These are phyloP conservation scores for Achlya hypogyna DNA, from an alignment of 352 stramenopile species.

Conservation along the genomic window DNA sequence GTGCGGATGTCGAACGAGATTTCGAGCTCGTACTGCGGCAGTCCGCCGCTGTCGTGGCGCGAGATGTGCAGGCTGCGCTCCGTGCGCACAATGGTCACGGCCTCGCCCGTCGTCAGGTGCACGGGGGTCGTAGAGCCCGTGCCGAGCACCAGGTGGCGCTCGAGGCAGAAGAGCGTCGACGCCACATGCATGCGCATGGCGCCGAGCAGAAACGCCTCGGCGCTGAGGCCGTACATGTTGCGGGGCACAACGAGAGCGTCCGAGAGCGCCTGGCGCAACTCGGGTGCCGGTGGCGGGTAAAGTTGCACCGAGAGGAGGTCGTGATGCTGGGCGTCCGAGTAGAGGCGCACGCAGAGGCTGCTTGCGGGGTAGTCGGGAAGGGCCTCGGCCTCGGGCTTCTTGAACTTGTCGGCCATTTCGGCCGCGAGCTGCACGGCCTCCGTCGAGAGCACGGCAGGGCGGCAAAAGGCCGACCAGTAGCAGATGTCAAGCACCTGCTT, in stretches of 20 bases:
- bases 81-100: conserved; percentile 50
- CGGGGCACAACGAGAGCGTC: conserved; percentile 55
- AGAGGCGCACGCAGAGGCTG: conserved; percentile 58
- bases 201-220: conserved; percentile 62
- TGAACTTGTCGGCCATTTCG: neutral
- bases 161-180: conserved; percentile 58
- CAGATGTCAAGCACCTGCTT: conserved; percentile 71
- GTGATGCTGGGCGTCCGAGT: conserved; percentile 47
- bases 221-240: conserved; percentile 70
- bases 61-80: conserved; percentile 52
- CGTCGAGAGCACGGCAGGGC: neutral
- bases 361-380: conserved; percentile 43
- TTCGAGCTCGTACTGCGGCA: conserved; percentile 58
- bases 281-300: conserved; percentile 53
- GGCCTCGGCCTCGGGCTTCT: neutral
- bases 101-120: conserved; percentile 62
- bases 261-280: conserved; percentile 44
- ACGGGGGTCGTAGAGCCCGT: conserved; percentile 44
- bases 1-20: conserved; percentile 77
- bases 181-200: conserved; percentile 69
- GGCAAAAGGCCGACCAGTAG: conserved; percentile 47
- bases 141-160: conserved; percentile 59
- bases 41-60: conserved; percentile 59
- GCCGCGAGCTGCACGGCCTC: neutral
- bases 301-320: conserved; percentile 54